A percentile compares a stretch with the other conserved stretches of the same genome.
Conservation (phyloP, 257 asterid genomes). For the Fraxinus pennsylvanica region DNA sequence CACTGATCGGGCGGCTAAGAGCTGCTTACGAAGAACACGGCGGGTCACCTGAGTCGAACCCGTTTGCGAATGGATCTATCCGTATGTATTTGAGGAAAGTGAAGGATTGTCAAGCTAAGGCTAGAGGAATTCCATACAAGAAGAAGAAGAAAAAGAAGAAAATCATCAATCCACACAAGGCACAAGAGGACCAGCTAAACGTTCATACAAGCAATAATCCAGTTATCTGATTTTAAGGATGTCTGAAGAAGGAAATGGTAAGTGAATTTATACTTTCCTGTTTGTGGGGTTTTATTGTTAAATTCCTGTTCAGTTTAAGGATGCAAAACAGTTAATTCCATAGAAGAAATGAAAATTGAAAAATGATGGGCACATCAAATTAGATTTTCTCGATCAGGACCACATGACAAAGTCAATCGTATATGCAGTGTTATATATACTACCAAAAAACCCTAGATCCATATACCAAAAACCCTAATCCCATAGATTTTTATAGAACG, state of each 20-base stretch:
- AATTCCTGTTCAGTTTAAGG: constrained; percentile 17
- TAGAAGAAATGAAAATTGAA: too few species aligned
- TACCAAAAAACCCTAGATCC: constrained; percentile 42
- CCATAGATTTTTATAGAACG: constrained; percentile 16
- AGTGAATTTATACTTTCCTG: background rate
- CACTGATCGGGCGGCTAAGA: constrained; percentile 79
- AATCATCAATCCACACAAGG: constrained; percentile 22
- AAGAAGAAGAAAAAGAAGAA: constrained; percentile 72
- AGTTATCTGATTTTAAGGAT: background rate
- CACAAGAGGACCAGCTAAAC: constrained; percentile 32
- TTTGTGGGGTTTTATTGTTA: constrained; percentile 4
- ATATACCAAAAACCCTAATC: constrained; percentile 41
- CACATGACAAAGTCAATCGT: constrained; percentile 21
- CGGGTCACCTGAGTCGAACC: constrained; percentile 72
- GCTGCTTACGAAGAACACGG: constrained; percentile 97
- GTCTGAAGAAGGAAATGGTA: constrained; percentile 8
- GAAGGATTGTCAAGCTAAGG: constrained; percentile 85
- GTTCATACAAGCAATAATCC: constrained; percentile 44
- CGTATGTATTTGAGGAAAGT: constrained; percentile 78
- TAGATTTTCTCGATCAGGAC: too few species aligned
- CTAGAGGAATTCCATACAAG: constrained; percentile 86
- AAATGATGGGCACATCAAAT: too few species aligned
- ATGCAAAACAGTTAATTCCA: too few species aligned
- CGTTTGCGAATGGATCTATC: constrained; percentile 76
- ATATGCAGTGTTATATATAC: constrained; percentile 17